phyloP scores from a whole-genome alignment of 2,329 filamentous ascomycete species.

The Clathrospora elynae region DNA sequence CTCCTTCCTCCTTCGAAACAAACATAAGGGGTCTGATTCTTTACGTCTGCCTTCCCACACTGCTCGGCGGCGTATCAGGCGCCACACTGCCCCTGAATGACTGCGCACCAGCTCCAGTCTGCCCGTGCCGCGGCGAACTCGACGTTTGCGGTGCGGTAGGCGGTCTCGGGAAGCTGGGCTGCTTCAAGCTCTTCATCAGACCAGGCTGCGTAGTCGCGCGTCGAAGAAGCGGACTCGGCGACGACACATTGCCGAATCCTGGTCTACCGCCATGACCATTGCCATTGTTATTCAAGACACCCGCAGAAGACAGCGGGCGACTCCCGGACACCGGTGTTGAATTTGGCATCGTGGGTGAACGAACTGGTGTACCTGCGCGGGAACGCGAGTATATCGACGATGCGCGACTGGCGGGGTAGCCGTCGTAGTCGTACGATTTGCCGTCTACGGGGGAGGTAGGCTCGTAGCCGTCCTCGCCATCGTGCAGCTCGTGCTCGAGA shows the following conservation, averaged over 20 bases:
- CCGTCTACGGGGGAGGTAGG: constrained; percentile 10
- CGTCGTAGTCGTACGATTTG: constrained; percentile 36
- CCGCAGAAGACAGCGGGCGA: constrained; percentile 17
- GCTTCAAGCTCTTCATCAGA: constrained; percentile 18
- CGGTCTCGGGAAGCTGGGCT: constrained; percentile 29
- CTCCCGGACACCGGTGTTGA: constrained; percentile 18
- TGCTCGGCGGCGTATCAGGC: constrained; percentile 39
- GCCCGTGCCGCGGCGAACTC: constrained; percentile 24
- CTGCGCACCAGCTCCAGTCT: constrained; percentile 3
- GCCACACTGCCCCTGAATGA: constrained; percentile 21
- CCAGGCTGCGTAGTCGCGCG: constrained; percentile 41
- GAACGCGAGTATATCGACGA: constrained; percentile 26
- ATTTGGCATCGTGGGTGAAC: constrained; percentile 16
- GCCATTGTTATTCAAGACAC: no score
- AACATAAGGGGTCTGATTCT: no score
- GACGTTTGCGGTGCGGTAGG: constrained; percentile 29
- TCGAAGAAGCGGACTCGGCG: constrained; percentile 43
- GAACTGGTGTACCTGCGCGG: constrained; percentile 24
- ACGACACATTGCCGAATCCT: constrained; percentile 21
- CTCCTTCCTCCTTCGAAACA: no score
- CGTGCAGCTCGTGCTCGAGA: constrained; percentile 52
- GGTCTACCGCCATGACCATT: constrained; percentile 8
- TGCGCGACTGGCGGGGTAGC: constrained; percentile 31
- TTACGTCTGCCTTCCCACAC: constrained; percentile 18
- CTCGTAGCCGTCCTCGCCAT: constrained; percentile 16